Conservation (phyloP, 257 asterid species). For the Plantago ovata region DNA sequence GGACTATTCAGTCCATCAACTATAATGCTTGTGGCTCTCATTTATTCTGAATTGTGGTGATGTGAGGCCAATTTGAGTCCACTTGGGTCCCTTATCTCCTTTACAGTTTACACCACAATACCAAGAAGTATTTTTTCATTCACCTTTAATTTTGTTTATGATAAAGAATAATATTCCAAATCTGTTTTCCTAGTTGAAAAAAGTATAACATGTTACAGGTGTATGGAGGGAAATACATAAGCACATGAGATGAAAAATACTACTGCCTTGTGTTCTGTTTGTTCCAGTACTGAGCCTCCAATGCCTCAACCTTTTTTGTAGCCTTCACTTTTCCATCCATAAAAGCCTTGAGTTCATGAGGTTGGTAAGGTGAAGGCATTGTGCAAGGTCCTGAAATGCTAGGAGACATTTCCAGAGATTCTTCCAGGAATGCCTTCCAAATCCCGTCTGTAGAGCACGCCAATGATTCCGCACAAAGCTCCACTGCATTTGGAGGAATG, state of each 20-base stretch:
- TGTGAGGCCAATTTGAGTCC: too few relatives aligned
- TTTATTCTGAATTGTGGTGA: too few relatives aligned
- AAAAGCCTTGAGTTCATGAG: conserved; percentile 39
- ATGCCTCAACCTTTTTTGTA: conserved; percentile 55
- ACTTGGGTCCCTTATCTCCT: too few relatives aligned
- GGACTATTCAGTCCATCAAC: too few relatives aligned
- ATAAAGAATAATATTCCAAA: too few relatives aligned
- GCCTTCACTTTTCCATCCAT: conserved; percentile 35
- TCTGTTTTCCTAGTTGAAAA: too few relatives aligned
- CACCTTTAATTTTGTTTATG: too few relatives aligned
- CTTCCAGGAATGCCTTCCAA: conserved; percentile 67
- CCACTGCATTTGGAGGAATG: conserved; percentile 49
- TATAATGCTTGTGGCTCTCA: too few relatives aligned
- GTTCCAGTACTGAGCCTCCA: conserved; percentile 67
- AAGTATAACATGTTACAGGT: too few relatives aligned
- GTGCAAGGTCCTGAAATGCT: conserved; percentile 53
- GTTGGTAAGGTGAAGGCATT: conserved; percentile 65
- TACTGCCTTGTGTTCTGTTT: conserved; percentile 26
- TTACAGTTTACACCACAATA: too few relatives aligned
- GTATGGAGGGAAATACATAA: too few relatives aligned
- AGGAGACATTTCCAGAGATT: conserved; percentile 64
- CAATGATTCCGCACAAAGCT: conserved; percentile 62
- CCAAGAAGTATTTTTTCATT: too few relatives aligned
- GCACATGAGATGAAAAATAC: neutral
- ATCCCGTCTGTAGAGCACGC: conserved; percentile 50